A percentile compares a stretch with the other conserved stretches of the same genome.
Evolutionary conservation across 2,329 filamentous ascomycete species (phyloP).

Genomic region (Dryadomyces quercus-mongolicae): DNA sequence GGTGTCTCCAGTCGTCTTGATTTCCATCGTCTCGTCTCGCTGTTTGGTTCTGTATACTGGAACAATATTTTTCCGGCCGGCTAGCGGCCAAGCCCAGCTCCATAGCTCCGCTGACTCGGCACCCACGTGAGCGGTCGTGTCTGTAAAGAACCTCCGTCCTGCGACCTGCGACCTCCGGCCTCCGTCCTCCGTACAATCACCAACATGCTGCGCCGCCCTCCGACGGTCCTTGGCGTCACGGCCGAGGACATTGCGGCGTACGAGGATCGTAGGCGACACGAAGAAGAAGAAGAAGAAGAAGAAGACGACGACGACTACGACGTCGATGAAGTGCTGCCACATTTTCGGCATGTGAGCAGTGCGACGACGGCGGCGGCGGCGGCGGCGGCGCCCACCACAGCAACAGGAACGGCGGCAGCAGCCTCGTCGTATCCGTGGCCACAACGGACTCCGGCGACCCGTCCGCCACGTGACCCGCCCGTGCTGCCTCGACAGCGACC

Average conservation of each 20-base stretch:
- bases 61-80: background rate
- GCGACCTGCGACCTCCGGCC: too few species aligned
- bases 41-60: background rate
- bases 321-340: background rate
- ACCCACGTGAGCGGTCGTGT: too few species aligned
- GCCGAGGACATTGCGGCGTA: slow-evolving; percentile 59
- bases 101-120: too few species aligned
- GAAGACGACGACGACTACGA: background rate
- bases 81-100: background rate
- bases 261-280: slow-evolving; percentile 38
- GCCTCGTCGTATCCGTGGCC: background rate
- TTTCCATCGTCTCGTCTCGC: background rate
- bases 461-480: background rate
- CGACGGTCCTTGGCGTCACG: slow-evolving; percentile 57
- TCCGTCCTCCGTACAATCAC: too few species aligned
- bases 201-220: slow-evolving; percentile 34
- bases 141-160: too few species aligned
- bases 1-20: too few species aligned
- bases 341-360: background rate
- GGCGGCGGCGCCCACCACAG: background rate
- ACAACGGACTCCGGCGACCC: background rate
- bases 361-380: too few species aligned
- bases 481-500: background rate
- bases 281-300: background rate
- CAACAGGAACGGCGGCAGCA: background rate